These are phyloP conservation scores for Schizophyllum commune DNA, from an alignment of 1,284 basidiomycete species.

Conservation along the genomic window DNA sequence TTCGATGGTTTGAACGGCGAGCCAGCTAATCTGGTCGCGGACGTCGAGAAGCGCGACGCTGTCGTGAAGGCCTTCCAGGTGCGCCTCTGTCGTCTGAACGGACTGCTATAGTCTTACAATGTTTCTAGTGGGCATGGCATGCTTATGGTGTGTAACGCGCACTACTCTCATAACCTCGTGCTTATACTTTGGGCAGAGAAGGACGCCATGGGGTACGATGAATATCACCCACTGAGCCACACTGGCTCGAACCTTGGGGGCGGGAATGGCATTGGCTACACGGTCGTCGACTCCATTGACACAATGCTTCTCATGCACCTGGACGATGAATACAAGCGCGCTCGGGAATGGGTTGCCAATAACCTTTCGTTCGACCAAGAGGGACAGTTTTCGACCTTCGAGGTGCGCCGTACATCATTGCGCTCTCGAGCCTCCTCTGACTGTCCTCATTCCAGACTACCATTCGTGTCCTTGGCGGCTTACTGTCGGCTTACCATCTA, in stretches of 20 bases:
- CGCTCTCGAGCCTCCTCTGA: constrained; percentile 1
- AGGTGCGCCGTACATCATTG: constrained; percentile 43
- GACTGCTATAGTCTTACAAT: constrained; percentile 4
- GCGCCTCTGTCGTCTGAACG: background rate
- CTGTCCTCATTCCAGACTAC: constrained; percentile 25
- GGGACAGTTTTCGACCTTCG: constrained; percentile 85
- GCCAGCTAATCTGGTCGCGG: background rate
- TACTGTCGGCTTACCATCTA: constrained; percentile 80
- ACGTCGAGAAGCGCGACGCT: constrained; percentile 10
- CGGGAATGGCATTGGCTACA: constrained; percentile 80
- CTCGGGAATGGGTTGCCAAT: constrained; percentile 71
- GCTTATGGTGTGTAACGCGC: constrained; percentile 54
- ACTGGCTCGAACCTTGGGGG: constrained; percentile 70
- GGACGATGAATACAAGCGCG: constrained; percentile 69
- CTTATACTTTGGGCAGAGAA: constrained; percentile 42
- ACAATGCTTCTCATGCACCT: constrained; percentile 85
- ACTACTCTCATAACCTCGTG: background rate
- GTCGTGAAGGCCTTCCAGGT: constrained; percentile 13
- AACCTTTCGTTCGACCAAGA: constrained; percentile 74
- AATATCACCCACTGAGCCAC: constrained; percentile 77
- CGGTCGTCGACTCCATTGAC: constrained; percentile 78
- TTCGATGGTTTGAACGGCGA: background rate
- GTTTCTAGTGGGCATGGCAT: constrained; percentile 63
- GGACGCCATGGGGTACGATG: constrained; percentile 85
- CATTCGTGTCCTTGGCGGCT: constrained; percentile 67